Conservation (phyloP, 208 protist genomes). For the Leptomonas seymouri region DNA sequence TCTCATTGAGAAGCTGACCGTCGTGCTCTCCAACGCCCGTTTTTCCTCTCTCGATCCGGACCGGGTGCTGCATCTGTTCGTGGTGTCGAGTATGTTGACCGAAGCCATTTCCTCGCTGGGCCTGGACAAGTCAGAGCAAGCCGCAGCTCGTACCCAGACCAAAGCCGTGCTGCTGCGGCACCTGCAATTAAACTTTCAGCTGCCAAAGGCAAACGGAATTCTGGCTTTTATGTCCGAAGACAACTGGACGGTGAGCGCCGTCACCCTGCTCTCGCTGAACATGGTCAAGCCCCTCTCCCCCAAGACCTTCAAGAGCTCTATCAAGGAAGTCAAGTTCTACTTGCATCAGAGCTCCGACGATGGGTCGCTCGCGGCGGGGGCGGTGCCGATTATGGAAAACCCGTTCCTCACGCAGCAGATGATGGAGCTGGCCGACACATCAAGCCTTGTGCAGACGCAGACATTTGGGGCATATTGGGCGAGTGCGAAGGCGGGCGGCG, state of each 20-base stretch:
- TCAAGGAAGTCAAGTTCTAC: constrained; percentile 71
- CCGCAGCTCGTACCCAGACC: constrained; percentile 47
- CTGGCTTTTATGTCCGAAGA: constrained; percentile 75
- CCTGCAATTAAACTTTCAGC: constrained; percentile 57
- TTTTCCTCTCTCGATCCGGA: constrained; percentile 60
- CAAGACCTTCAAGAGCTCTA: constrained; percentile 42
- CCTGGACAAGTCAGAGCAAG: constrained; percentile 47
- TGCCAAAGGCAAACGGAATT: constrained; percentile 58
- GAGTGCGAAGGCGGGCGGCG: constrained; percentile 16
- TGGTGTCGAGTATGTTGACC: constrained; percentile 75
- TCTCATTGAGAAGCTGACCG: constrained; percentile 73
- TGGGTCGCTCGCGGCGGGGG: constrained; percentile 21
- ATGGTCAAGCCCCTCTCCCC: constrained; percentile 66
- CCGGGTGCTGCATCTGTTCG: constrained; percentile 78
- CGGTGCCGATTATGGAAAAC: constrained; percentile 56
- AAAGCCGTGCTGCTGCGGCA: constrained; percentile 57
- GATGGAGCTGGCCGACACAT: constrained; percentile 68
- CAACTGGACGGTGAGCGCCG: constrained; percentile 49
- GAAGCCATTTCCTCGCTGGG: constrained; percentile 58
- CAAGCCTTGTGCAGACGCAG: constrained; percentile 55
- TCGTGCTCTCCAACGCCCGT: constrained; percentile 46
- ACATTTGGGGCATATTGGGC: constrained; percentile 61
- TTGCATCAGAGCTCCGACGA: constrained; percentile 41
- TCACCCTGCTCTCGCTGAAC: constrained; percentile 55
- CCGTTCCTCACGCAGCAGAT: constrained; percentile 73